These are phyloP conservation scores for Graphilbum ipis-grandicollis DNA, from an alignment of 2,329 filamentous ascomycete species.

Conservation along the genomic window DNA sequence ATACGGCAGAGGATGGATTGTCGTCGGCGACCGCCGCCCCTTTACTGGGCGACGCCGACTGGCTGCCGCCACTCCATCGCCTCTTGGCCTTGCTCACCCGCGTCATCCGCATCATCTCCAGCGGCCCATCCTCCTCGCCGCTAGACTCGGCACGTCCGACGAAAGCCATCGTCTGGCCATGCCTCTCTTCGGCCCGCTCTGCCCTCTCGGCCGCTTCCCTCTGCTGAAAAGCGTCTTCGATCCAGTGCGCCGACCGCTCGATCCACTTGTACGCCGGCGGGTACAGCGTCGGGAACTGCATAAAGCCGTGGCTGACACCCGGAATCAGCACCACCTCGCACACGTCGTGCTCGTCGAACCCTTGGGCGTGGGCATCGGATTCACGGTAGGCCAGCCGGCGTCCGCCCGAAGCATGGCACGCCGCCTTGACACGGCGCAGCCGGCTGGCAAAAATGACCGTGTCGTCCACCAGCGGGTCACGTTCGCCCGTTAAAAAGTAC, in stretches of 20 bases:
- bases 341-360: constrained; percentile 51
- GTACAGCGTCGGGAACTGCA: constrained; percentile 79
- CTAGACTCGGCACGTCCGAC: constrained; percentile 39
- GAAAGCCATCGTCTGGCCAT: too few relatives aligned
- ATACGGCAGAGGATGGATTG: too few relatives aligned
- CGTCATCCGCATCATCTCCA: constrained; percentile 64
- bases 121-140: constrained; percentile 61
- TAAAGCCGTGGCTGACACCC: constrained; percentile 81
- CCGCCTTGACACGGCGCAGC: constrained; percentile 61
- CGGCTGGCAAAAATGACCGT: constrained; percentile 91
- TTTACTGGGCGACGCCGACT: too few relatives aligned
- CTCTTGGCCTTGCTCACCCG: constrained; percentile 9
- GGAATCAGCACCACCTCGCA: constrained; percentile 75
- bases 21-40: too few relatives aligned
- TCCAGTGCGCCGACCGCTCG: constrained; percentile 63
- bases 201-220: background rate
- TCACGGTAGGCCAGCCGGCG: constrained; percentile 31
- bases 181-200: background rate
- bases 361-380: constrained; percentile 24
- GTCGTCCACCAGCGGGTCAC: constrained; percentile 89
- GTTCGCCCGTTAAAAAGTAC: constrained; percentile 85
- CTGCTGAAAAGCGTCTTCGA: constrained; percentile 51
- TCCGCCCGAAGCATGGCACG: constrained; percentile 30
- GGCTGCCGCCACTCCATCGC: background rate
- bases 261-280: constrained; percentile 84